These are phyloP conservation scores for Brassica cretica DNA, from an alignment of 345 rosid genomes.

Conservation along the genomic window DNA sequence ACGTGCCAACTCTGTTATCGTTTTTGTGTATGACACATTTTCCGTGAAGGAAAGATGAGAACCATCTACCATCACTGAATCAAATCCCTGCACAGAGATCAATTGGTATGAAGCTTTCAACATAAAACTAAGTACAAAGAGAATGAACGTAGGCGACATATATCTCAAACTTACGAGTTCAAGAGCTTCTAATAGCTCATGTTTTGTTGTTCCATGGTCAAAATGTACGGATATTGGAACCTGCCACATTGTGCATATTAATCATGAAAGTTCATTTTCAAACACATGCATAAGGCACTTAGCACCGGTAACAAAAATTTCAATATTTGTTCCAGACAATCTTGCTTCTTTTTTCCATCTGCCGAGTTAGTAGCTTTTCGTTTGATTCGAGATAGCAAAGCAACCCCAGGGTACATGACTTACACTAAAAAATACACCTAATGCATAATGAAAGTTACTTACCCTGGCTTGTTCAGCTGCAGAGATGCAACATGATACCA, in stretches of 20 bases:
- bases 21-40: slow-evolving; percentile 73
- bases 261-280: neutral
- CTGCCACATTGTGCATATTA: slow-evolving; percentile 47
- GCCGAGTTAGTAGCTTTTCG: neutral
- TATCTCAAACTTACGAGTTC: slow-evolving; percentile 57
- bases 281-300: neutral
- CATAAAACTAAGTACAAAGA: neutral
- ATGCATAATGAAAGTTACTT: slow-evolving; percentile 39
- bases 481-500: slow-evolving; percentile 83
- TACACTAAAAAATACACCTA: neutral
- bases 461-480: slow-evolving; percentile 87
- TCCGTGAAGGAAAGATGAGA: slow-evolving; percentile 84
- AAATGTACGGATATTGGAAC: slow-evolving; percentile 93
- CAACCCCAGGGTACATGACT: neutral
- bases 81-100: slow-evolving; percentile 62
- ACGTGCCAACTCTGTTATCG: slow-evolving; percentile 65
- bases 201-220: slow-evolving; percentile 87
- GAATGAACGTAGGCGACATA: neutral
- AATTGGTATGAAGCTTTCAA: slow-evolving; percentile 23
- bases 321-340: neutral
- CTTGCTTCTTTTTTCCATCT: neutral
- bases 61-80: slow-evolving; percentile 95
- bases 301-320: neutral
- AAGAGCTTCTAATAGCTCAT: slow-evolving; percentile 76
- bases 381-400: neutral